A percentile compares a stretch with the other conserved stretches of the same genome.
Conservation (phyloP, 257 asterid species). For the Solanum chaucha region DNA sequence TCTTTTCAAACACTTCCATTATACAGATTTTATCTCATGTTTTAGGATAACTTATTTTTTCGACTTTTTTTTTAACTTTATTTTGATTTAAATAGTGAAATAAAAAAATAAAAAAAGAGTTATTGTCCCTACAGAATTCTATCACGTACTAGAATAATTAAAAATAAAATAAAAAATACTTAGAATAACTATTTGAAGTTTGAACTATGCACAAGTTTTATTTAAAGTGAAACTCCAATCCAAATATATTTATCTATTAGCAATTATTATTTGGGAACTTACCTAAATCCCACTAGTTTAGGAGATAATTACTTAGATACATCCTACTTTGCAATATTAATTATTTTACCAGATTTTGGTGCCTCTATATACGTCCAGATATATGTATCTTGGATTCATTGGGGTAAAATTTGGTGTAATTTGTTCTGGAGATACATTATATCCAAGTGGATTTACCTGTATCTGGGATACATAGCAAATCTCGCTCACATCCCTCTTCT, state of each 20-base stretch:
- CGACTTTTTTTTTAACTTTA: not conserved
- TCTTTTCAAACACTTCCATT: not conserved
- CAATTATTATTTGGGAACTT: not conserved
- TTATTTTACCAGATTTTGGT: too few relatives aligned
- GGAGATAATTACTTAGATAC: too few relatives aligned
- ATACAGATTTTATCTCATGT: not conserved
- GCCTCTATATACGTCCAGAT: too few relatives aligned
- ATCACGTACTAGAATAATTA: not conserved
- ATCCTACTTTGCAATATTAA: rapidly evolving
- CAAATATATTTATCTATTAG: not conserved
- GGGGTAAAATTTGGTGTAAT: too few relatives aligned
- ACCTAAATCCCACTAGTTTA: too few relatives aligned
- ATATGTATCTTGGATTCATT: too few relatives aligned
- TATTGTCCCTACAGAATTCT: not conserved
- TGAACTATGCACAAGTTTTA: not conserved
- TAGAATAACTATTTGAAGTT: not conserved
- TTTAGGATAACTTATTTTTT: not conserved
- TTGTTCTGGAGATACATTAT: too few relatives aligned
- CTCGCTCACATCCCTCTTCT: too few relatives aligned
- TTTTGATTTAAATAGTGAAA: not conserved
- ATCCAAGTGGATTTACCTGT: too few relatives aligned
- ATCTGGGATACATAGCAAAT: too few relatives aligned
- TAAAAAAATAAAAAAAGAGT: not conserved
- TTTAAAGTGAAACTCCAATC: not conserved
- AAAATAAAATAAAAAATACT: too few relatives aligned